phyloP scores from a whole-genome alignment of 1,139 yeast genomes.

The Candida tropicalis region DNA sequence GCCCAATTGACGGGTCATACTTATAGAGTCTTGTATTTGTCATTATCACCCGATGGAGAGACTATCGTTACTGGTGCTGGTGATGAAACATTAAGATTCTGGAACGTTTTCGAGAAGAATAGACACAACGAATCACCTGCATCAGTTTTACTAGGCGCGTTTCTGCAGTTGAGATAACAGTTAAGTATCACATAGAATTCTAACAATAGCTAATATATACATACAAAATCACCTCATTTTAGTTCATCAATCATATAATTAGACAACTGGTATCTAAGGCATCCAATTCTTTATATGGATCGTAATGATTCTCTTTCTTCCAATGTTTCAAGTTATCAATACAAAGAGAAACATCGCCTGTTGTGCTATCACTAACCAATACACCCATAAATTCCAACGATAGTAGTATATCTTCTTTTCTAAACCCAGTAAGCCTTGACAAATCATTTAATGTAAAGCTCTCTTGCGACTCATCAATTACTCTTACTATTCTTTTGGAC shows the following conservation, averaged over 20 bases:
- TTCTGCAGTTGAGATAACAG: slow-evolving; percentile 65
- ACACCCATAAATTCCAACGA: slow-evolving; percentile 67
- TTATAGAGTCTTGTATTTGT: slow-evolving; percentile 83
- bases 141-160: slow-evolving; percentile 74
- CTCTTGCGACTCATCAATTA: slow-evolving; percentile 17
- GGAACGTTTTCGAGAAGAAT: slow-evolving; percentile 87
- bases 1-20: slow-evolving; percentile 96
- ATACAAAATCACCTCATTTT: too few relatives aligned
- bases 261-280: slow-evolving; percentile 33
- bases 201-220: too few relatives aligned
- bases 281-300: slow-evolving; percentile 25
- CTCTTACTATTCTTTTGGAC: slow-evolving; percentile 49
- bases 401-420: slow-evolving; percentile 66
- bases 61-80: slow-evolving; percentile 99
- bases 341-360: slow-evolving; percentile 19
- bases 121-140: slow-evolving; percentile 58
- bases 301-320: slow-evolving; percentile 30
- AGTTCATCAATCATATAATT: slow-evolving; percentile 11
- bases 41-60: slow-evolving; percentile 96
- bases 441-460: slow-evolving; percentile 53
- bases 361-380: slow-evolving; percentile 25
- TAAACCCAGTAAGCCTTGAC: slow-evolving; percentile 64
- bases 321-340: slow-evolving; percentile 30
- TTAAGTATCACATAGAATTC: too few relatives aligned
- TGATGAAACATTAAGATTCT: slow-evolving; percentile 90